Conservation (phyloP, 2,329 filamentous ascomycete species). For the Fusarium sp. region DNA sequence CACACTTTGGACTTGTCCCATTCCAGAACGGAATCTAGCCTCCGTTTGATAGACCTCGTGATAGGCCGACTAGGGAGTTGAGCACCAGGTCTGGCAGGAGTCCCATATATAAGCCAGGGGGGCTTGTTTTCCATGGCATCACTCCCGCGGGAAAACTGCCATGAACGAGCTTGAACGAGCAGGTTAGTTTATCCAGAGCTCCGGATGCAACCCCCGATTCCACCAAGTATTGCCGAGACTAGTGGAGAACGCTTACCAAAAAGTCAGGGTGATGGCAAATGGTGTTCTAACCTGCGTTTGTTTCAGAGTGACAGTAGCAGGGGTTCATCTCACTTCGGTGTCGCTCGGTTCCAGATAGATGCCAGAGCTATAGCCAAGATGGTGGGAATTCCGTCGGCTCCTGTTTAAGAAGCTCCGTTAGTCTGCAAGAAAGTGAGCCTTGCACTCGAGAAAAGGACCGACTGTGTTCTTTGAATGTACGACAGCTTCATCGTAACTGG, state of each 20-base stretch:
- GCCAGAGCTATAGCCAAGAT: not conserved
- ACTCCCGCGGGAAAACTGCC: not conserved
- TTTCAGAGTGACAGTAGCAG: not conserved
- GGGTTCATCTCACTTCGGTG: not conserved
- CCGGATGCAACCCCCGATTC: not conserved
- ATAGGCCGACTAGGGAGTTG: not conserved
- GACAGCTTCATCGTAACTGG: not conserved
- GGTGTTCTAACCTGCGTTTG: not conserved
- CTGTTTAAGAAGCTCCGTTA: not conserved
- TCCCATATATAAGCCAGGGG: not conserved
- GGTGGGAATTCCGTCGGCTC: slow-evolving; percentile 8
- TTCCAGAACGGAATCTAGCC: slow-evolving; percentile 11
- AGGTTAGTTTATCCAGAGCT: not conserved
- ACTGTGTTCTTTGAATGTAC: not conserved
- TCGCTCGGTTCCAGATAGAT: not conserved
- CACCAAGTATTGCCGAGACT: not conserved
- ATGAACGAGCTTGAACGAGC: not conserved
- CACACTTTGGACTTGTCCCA: slow-evolving; percentile 1
- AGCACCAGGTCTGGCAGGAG: not conserved
- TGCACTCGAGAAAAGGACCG: slow-evolving; percentile 8
- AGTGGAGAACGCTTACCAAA: not conserved
- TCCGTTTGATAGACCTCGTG: not conserved
- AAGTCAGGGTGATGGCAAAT: not conserved
- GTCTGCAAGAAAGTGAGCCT: not conserved
- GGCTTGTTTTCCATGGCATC: not conserved